Conservation (phyloP, 2,329 filamentous ascomycete species). For the Trichoderma sp. region DNA sequence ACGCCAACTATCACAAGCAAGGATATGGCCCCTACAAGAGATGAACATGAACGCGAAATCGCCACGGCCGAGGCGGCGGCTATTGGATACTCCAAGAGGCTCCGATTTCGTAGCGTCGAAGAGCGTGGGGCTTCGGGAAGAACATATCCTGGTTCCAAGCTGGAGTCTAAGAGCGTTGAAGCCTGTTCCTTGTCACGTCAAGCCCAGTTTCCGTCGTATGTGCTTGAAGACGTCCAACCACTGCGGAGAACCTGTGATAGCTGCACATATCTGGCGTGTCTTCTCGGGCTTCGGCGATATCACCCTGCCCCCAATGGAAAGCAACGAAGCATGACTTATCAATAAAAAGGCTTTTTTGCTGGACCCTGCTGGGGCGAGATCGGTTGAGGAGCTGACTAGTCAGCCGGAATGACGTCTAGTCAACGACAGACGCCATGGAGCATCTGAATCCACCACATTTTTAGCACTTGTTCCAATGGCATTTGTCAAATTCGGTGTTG, state of each 20-base stretch:
- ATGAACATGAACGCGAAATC: constrained; percentile 18
- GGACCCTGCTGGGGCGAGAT: neutral
- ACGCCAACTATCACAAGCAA: neutral
- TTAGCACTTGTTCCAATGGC: neutral
- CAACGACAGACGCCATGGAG: neutral
- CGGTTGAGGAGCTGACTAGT: neutral
- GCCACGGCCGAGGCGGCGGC: constrained; percentile 15
- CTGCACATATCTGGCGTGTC: neutral
- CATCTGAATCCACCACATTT: neutral
- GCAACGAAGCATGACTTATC: neutral
- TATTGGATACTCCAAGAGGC: constrained; percentile 18
- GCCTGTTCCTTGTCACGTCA: constrained; percentile 12
- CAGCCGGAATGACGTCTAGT: constrained; percentile 2
- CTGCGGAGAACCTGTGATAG: constrained; percentile 1
- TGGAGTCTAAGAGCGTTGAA: neutral
- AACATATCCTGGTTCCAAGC: neutral
- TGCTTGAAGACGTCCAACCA: neutral
- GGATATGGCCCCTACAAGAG: neutral
- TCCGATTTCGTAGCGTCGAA: constrained; percentile 16
- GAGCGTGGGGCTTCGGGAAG: constrained; percentile 15
- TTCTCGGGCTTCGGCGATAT: constrained; percentile 13
- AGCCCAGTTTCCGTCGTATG: neutral
- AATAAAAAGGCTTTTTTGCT: neutral
- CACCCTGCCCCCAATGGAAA: neutral
- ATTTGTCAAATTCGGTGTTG: neutral